Base-by-base conservation (phyloP, 495 filamentous ascomycete genomes). In the Penicillium roqueforti region DNA sequence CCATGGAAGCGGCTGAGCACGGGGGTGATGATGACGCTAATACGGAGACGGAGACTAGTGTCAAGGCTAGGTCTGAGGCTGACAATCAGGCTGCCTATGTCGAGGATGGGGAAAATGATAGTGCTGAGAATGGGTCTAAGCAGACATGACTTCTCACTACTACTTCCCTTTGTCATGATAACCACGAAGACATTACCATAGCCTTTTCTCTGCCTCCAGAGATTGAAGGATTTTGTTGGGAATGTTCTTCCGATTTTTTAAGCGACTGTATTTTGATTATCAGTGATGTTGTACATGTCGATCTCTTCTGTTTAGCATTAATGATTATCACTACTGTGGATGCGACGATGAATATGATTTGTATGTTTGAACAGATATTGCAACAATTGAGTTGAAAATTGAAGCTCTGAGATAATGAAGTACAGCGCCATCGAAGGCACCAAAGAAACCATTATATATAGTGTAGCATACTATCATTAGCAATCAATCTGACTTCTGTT, bases 31-130 rank as follows among this genome's bases (percentile, higher is more conserved):
- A 63, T 13, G 59, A 51, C 1, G 47, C 46, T 41, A 47, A 40
- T 8, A 63, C 54, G 2, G 53, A 68, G 45, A 66, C 57, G 4
- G 59, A 59, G 49, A 54, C 55, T 10, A 62, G 50, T 5, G 36
- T 43, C 0, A 53, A 56, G 14, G 26, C 56, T 14, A 62, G 59
- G 22, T 8, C 37, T 5, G 31, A 57, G n/a, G 31, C 29, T 22
- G 48, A 49, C 1, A 37, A 51, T 31, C 46, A 36, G 6, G 23
- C 55, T 19, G 62, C 58, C 31, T 58, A 20, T 50, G 55, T 66
- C 20, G 60, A 71, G 32, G 58, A 69, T 26, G 62, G 34, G 9
- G 47, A 16, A 11, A 31, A 45, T 39, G 39, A 58, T 23, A 25
- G 22, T 25, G 40, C 22, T 6, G 34, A 53, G 14, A 54, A 56